Percentiles rank a stretch among this genome's conserved stretches.
phyloP scores from a whole-genome alignment of 495 filamentous ascomycete species.

The Neurospora tetraspora region DNA sequence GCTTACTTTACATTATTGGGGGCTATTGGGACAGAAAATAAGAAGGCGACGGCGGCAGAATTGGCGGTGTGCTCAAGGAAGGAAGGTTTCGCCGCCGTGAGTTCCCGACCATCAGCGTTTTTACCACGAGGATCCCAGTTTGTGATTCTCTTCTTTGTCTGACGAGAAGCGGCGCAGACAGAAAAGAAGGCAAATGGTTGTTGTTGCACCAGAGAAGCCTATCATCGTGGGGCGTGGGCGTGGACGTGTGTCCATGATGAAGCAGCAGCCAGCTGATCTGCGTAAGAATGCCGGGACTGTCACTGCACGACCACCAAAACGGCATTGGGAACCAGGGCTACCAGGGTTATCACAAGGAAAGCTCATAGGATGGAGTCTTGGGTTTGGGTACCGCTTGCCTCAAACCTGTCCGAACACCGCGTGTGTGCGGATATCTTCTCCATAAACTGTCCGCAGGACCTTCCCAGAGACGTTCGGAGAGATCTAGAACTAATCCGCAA shows the following conservation, averaged over 20 bases:
- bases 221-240: not conserved
- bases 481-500: not conserved
- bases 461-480: not conserved
- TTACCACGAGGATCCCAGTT: not conserved
- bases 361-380: not conserved
- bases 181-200: not conserved
- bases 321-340: not conserved
- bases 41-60: not conserved
- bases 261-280: not conserved
- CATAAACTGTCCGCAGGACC: not conserved
- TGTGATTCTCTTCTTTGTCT: not conserved
- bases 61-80: not conserved
- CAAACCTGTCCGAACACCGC: not conserved
- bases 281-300: not conserved
- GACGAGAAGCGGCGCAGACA: not conserved
- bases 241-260: not conserved
- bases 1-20: not conserved
- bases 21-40: not conserved
- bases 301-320: not conserved
- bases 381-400: not conserved
- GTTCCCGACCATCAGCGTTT: not conserved
- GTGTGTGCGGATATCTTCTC: not conserved
- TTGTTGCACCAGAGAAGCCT: not conserved
- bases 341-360: not conserved
- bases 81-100: not conserved